Evolutionary conservation across 495 filamentous ascomycete species (phyloP).

Genomic region (Aspergillus heteromorphus): DNA sequence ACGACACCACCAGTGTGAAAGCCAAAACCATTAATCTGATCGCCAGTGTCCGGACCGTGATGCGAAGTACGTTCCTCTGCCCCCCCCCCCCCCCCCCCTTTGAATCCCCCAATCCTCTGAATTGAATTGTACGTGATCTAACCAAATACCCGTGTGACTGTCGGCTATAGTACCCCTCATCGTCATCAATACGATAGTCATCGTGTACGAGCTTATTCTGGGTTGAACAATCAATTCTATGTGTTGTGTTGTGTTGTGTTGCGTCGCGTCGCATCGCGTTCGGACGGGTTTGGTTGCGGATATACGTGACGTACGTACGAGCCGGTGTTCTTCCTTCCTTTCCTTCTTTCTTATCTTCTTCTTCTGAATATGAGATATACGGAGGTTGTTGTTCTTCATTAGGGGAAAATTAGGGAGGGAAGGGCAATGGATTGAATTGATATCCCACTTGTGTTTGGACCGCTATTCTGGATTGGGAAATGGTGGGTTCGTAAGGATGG

Average conservation of each 20-base stretch:
- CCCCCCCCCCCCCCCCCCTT: neutral
- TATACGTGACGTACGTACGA: neutral
- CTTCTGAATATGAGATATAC: too few relatives aligned
- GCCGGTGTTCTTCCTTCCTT: neutral
- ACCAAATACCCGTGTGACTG: neutral
- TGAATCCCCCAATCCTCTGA: neutral
- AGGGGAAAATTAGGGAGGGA: neutral
- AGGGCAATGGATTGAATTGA: neutral
- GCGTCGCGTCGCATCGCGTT: neutral
- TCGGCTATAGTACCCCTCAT: constrained; percentile 82
- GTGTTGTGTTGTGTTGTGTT: too few relatives aligned
- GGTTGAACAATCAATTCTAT: constrained; percentile 51
- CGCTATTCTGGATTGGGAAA: neutral
- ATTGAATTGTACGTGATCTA: too few relatives aligned
- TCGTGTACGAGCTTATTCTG: constrained; percentile 81
- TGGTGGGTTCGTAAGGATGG: too few relatives aligned
- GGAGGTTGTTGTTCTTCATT: neutral
- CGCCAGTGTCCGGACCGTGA: constrained; percentile 82
- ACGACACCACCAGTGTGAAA: constrained; percentile 75
- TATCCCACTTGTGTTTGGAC: neutral
- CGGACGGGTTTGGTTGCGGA: too few relatives aligned
- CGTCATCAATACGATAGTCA: constrained; percentile 82
- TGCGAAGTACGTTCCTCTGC: constrained; percentile 70
- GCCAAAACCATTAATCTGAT: constrained; percentile 84
- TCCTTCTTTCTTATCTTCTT: too few relatives aligned